Evolutionary conservation across 192 early-diverging fungal genomes (phyloP).

Genomic region (Coemansia furcata): DNA sequence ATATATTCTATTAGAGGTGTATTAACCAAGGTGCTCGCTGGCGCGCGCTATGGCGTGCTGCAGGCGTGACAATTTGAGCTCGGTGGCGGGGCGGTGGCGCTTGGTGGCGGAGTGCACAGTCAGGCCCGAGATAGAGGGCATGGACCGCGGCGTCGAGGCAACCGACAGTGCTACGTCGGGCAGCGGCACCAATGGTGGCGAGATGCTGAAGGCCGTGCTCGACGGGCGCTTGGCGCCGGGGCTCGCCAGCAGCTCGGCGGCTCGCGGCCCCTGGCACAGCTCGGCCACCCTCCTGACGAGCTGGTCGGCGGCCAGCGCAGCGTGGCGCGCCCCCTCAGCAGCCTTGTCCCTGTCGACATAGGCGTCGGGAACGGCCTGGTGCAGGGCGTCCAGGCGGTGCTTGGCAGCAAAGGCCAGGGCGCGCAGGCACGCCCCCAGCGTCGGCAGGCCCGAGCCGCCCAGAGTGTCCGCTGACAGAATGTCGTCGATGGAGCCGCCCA

Average conservation of each 20-base stretch:
- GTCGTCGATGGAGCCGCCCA: constrained; percentile 20
- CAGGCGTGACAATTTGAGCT: constrained; percentile 20
- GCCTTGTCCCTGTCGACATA: constrained; percentile 19
- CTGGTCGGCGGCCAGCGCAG: constrained; percentile 7
- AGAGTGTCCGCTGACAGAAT: constrained; percentile 3
- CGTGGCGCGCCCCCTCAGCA: background rate
- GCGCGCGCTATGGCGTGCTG: constrained; percentile 43
- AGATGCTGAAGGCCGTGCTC: constrained; percentile 21
- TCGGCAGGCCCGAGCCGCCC: background rate
- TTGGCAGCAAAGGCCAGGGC: constrained; percentile 34
- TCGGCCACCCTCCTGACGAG: constrained; percentile 7
- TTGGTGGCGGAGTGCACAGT: constrained; percentile 19
- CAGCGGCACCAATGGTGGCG: constrained; percentile 12
- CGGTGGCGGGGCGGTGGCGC: constrained; percentile 15
- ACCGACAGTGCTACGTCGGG: background rate
- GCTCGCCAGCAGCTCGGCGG: constrained; percentile 10
- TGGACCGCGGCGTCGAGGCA: constrained; percentile 13
- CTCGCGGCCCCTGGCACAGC: constrained; percentile 9
- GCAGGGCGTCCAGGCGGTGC: constrained; percentile 30
- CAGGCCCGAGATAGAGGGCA: constrained; percentile 17
- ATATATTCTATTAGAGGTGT: background rate
- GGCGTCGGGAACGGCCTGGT: constrained; percentile 9
- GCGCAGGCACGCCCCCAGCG: constrained; percentile 21
- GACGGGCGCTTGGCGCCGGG: constrained; percentile 29
- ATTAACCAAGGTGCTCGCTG: constrained; percentile 17